Evolutionary conservation across 805 yeast species (phyloP), one percentile per base, ranked within the genome.

Genomic region (Maudiozyma serrabonitensis): DNA sequence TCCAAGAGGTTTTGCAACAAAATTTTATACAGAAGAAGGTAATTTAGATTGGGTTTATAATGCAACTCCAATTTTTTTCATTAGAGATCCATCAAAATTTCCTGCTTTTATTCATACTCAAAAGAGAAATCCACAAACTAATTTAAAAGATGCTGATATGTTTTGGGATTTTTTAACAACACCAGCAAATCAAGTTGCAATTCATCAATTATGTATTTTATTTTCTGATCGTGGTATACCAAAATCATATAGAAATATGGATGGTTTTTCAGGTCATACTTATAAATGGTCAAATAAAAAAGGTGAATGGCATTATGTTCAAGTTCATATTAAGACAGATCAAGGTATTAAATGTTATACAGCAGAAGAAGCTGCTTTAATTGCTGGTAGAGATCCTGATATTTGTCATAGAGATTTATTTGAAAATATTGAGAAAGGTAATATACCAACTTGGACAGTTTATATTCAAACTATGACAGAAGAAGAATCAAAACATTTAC

Each of bases 381-480:
- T 82, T 53, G 75, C 83, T 31, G 93, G 93, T 56, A 74, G 81
- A 50, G 83, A 87, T 71, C 95, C 96, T 48, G 95, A 88, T 68
- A 77, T 73, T 66, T 84, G 85, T 50, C 88, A 86, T 57, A 79
- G 81, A 69, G 96, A 88, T 65, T 74, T 88, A 64, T 87, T 82
- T 70, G 78, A 82, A 56, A 74, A 84, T 54, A 88, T 88, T 66
- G 88, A 83, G 60, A 75, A 76, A 52, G 93, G 91, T 49, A 84
- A 87, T 52, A 64, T 59, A 61, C 96, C 96, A 55, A 75, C 87
- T 1, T 88, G 96, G 95, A 86, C 90, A 37, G 80, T 79, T 54
- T 87, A 84, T 69, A 70, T 88, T 48, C 96, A 88, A 73, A 78
- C 87, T 43, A 88, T 88, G 95, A 84, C 95, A 35, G 78, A 79